Percentiles rank a stretch among this genome's conserved stretches.
phyloP scores from a whole-genome alignment of 345 rosid species.

The Sisymbrium irio region DNA sequence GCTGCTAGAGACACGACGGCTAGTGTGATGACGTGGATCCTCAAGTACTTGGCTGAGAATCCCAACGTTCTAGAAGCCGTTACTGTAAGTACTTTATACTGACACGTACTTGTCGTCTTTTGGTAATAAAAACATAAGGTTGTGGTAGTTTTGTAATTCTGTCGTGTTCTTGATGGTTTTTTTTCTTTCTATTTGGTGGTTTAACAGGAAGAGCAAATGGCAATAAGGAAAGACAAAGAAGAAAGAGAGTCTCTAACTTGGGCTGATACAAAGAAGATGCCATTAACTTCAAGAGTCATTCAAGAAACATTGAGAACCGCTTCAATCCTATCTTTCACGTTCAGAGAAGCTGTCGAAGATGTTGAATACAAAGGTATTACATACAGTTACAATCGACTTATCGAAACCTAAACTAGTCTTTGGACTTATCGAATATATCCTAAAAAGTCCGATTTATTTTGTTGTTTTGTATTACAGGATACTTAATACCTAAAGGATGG shows the following conservation, averaged over 20 bases:
- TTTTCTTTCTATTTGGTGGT: not conserved
- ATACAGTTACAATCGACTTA: not conserved
- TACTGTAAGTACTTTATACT: constrained; percentile 46
- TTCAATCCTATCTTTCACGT: constrained; percentile 81
- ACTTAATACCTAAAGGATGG: constrained; percentile 93
- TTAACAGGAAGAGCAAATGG: constrained; percentile 74
- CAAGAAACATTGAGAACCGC: constrained; percentile 85
- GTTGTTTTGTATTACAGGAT: constrained; percentile 43
- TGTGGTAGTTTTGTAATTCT: constrained; percentile 26
- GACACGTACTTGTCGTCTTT: constrained; percentile 16
- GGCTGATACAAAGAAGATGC: constrained; percentile 79
- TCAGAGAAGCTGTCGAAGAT: constrained; percentile 90
- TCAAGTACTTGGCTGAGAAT: constrained; percentile 76
- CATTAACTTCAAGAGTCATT: constrained; percentile 69
- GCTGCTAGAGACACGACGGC: constrained; percentile 95
- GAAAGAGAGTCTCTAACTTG: constrained; percentile 47
- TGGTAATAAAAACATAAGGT: not conserved
- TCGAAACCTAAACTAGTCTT: not conserved
- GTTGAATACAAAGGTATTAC: constrained; percentile 74
- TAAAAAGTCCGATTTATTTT: not conserved
- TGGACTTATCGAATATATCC: not conserved
- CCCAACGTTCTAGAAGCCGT: constrained; percentile 68
- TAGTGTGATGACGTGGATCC: constrained; percentile 79
- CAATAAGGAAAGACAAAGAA: constrained; percentile 42
- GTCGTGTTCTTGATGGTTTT: not conserved